phyloP scores from a whole-genome alignment of 169 alveolate species.

The Cyclospora cayetanensis region DNA sequence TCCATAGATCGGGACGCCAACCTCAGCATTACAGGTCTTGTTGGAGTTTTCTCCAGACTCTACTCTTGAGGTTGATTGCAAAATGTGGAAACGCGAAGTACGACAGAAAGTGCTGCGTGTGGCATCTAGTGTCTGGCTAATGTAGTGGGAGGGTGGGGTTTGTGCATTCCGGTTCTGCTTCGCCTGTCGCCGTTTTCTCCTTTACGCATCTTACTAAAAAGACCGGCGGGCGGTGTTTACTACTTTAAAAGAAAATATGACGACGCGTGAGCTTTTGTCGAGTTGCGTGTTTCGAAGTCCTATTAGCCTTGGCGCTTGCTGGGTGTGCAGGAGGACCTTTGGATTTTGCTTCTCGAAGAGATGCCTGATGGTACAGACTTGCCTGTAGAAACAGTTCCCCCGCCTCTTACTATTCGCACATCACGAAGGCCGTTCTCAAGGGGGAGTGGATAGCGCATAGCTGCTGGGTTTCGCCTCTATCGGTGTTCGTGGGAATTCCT shows the following conservation, averaged over 20 bases:
- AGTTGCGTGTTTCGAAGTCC: neutral
- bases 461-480: neutral
- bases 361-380: slow-evolving; percentile 75
- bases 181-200: neutral
- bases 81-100: slow-evolving; percentile 90
- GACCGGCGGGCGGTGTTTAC: neutral
- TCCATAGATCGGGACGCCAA: slow-evolving; percentile 86
- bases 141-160: too few species aligned
- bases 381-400: neutral
- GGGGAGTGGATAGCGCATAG: neutral
- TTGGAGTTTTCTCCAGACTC: slow-evolving; percentile 86
- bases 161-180: too few species aligned
- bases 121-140: too few species aligned
- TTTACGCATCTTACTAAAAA: neutral
- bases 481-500: neutral
- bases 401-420: neutral
- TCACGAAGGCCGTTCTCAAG: neutral
- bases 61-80: slow-evolving; percentile 88
- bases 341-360: slow-evolving; percentile 86
- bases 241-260: neutral
- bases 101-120: too few species aligned
- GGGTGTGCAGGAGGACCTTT: slow-evolving; percentile 85
- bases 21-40: slow-evolving; percentile 90
- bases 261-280: neutral
- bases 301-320: neutral